Evolutionary conservation across 768 basidiomycete genomes (phyloP).

Genomic region (Tulasnella sp.): DNA sequence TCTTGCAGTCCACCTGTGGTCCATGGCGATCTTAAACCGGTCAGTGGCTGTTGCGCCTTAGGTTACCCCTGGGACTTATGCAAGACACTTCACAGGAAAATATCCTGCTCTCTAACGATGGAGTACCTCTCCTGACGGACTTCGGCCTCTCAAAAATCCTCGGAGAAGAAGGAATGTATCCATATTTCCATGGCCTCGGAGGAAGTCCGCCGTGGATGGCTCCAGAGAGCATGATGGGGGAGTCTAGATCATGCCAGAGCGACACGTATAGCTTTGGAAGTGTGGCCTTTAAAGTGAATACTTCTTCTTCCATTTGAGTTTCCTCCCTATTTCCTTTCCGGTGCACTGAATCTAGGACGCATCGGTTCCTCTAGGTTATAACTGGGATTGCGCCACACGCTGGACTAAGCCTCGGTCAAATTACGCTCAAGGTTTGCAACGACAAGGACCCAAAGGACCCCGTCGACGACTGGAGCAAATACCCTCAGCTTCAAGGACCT

Average conservation of each 20-base stretch:
- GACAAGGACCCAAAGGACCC: neutral
- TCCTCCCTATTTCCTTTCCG: too few species aligned
- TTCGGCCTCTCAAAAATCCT: neutral
- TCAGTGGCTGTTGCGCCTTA: neutral
- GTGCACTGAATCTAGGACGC: too few species aligned
- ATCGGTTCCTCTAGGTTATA: neutral
- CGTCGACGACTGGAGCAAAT: neutral
- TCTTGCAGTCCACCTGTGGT: neutral
- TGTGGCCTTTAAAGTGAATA: neutral
- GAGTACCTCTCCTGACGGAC: neutral
- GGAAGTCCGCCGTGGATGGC: neutral
- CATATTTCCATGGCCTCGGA: neutral
- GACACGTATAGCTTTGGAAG: neutral
- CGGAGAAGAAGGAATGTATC: neutral
- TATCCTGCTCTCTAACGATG: neutral
- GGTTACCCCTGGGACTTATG: neutral
- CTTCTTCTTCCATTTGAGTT: too few species aligned
- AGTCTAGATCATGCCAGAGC: neutral
- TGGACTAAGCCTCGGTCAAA: neutral
- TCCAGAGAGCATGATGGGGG: neutral
- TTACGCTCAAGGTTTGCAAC: neutral
- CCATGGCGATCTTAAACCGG: neutral
- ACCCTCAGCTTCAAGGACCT: neutral
- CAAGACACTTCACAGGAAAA: neutral
- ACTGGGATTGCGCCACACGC: neutral